These are phyloP conservation scores for Asclepias syriaca DNA, from an alignment of 257 asterid species.

Conservation along the genomic window DNA sequence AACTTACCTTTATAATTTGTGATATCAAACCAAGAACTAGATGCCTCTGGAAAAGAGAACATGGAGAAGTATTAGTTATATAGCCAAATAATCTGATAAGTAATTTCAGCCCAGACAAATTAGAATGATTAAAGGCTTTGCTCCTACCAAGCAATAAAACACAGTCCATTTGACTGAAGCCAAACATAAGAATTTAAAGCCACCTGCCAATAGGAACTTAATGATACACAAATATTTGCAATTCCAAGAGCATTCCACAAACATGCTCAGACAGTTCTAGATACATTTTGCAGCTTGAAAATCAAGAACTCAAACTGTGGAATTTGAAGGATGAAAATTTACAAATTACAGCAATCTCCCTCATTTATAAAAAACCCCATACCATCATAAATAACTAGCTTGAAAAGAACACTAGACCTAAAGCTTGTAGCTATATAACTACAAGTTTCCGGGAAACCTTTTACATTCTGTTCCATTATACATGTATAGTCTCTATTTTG, in stretches of 20 bases:
- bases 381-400: background rate
- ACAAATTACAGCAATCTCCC: background rate
- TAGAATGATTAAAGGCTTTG: background rate
- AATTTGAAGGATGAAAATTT: background rate
- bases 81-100: background rate
- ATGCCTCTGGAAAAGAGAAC: conserved; percentile 68
- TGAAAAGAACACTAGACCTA: background rate
- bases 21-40: conserved; percentile 97
- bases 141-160: conserved; percentile 5
- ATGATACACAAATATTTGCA: background rate
- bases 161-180: background rate
- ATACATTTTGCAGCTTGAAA: background rate
- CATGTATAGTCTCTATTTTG: background rate
- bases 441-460: background rate
- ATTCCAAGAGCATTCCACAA: background rate
- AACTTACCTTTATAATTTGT: conserved; percentile 88
- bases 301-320: background rate
- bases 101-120: background rate
- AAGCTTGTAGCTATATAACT: background rate
- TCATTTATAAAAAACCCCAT: background rate
- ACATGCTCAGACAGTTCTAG: background rate
- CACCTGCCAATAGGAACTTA: background rate
- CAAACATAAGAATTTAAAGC: background rate
- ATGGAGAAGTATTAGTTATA: conserved; percentile 15
- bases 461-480: background rate